Conservation (phyloP, 2,329 filamentous ascomycete species). For the Aspergillus calidoustus region DNA sequence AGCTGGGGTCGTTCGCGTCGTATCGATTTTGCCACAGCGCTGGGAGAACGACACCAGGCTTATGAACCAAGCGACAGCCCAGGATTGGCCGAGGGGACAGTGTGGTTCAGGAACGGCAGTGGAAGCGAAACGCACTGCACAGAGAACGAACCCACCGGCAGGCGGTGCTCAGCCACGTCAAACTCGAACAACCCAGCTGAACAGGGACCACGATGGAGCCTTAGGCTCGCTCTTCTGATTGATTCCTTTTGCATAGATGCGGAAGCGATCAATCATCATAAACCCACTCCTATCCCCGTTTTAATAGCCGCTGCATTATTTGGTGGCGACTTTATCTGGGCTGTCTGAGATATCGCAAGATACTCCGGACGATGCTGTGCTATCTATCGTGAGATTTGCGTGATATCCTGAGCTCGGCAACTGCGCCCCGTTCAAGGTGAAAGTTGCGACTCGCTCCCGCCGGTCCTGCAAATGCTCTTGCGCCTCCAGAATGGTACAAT, state of each 20-base stretch:
- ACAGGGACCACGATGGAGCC: slow-evolving; percentile 17
- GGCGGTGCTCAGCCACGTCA: slow-evolving; percentile 11
- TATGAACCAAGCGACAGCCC: slow-evolving; percentile 1
- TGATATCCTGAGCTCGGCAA: background rate
- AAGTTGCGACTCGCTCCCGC: slow-evolving; percentile 7
- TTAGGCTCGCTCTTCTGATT: slow-evolving; percentile 18
- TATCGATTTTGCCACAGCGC: slow-evolving; percentile 10
- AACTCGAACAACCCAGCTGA: slow-evolving; percentile 13
- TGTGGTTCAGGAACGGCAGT: slow-evolving; percentile 5
- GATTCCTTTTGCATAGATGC: background rate
- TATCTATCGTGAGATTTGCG: slow-evolving; percentile 6
- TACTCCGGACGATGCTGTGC: slow-evolving; percentile 8
- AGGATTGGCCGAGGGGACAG: slow-evolving; percentile 4
- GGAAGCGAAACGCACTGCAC: slow-evolving; percentile 8
- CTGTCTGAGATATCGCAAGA: background rate
- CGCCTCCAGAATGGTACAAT: slow-evolving; percentile 20
- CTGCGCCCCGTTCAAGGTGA: slow-evolving; percentile 4
- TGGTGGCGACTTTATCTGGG: slow-evolving; percentile 19
- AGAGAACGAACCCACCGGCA: background rate
- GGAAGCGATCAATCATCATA: background rate
- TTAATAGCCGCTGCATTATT: slow-evolving; percentile 9
- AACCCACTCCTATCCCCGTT: slow-evolving; percentile 11
- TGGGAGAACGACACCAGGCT: background rate
- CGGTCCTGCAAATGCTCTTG: slow-evolving; percentile 7
- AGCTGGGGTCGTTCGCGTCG: slow-evolving; percentile 16